Percentiles rank a stretch among this genome's conserved stretches.
These are phyloP conservation scores for Senna siamea DNA, from an alignment of 306 rosid genomes.

Conservation along the genomic window DNA sequence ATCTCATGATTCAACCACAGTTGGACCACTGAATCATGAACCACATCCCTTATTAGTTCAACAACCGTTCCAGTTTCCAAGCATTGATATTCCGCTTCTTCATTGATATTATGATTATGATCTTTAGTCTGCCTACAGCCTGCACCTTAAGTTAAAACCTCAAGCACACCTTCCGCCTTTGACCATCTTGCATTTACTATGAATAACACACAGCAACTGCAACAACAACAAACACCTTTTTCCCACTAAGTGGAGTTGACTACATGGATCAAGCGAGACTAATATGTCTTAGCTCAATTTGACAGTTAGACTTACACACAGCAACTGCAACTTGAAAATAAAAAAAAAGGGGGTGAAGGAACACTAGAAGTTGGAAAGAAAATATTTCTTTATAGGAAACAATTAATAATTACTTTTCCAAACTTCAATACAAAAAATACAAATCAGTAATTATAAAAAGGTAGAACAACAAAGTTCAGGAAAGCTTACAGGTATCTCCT, in stretches of 20 bases:
- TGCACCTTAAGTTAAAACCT: too few species aligned
- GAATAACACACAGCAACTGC: too few species aligned
- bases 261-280: too few species aligned
- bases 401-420: background rate
- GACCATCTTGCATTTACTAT: background rate
- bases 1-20: background rate
- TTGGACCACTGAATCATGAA: background rate
- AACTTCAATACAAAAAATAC: background rate
- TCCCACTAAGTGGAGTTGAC: too few species aligned
- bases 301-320: background rate
- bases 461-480: conserved; percentile 17
- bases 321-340: background rate
- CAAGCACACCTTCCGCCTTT: background rate
- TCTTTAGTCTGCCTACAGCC: too few species aligned
- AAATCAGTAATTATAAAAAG: background rate
- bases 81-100: too few species aligned
- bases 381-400: too few species aligned
- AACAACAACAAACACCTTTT: too few species aligned
- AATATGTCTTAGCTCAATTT: too few species aligned
- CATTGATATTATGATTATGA: too few species aligned
- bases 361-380: background rate
- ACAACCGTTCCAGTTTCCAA: too few species aligned
- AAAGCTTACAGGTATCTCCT: conserved; percentile 90
- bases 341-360: background rate
- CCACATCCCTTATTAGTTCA: background rate